phyloP scores from a whole-genome alignment of 2,329 filamentous ascomycete genomes.

The Chrysoporthe puriensis region DNA sequence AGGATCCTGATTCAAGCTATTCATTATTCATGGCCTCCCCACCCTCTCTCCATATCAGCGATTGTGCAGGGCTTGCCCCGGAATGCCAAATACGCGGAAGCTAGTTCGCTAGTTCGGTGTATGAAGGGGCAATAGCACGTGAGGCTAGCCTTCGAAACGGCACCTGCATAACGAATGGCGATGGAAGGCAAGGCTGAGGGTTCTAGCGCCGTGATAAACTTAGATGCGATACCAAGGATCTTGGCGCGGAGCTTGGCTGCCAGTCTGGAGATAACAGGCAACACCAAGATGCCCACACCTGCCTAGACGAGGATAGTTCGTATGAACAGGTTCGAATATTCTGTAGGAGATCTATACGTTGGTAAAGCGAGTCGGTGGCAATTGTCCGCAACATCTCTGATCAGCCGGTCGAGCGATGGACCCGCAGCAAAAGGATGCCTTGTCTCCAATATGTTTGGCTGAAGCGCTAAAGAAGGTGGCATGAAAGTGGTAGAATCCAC shows the following conservation, averaged over 20 bases:
- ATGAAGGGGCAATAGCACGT: not conserved
- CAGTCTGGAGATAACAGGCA: not conserved
- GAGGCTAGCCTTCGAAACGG: not conserved
- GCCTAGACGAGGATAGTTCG: not conserved
- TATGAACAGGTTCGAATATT: constrained; percentile 2
- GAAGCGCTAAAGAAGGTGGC: not conserved
- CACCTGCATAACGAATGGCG: not conserved
- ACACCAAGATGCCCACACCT: not conserved
- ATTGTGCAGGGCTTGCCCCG: not conserved
- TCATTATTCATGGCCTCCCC: not conserved
- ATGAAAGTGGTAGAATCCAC: too few relatives aligned
- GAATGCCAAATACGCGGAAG: not conserved
- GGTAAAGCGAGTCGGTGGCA: not conserved
- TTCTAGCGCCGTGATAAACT: constrained; percentile 5
- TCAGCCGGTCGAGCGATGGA: not conserved
- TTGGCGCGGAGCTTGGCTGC: not conserved
- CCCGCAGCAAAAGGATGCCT: not conserved
- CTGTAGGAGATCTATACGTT: not conserved
- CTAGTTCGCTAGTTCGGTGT: not conserved
- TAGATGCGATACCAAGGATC: not conserved
- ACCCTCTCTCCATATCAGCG: not conserved
- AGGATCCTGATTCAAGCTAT: not conserved
- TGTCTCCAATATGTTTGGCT: not conserved
- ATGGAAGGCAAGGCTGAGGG: not conserved
- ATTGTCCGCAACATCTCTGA: not conserved